Evolutionary conservation across 768 basidiomycete genomes (phyloP).

Genomic region (Suillus subluteus): DNA sequence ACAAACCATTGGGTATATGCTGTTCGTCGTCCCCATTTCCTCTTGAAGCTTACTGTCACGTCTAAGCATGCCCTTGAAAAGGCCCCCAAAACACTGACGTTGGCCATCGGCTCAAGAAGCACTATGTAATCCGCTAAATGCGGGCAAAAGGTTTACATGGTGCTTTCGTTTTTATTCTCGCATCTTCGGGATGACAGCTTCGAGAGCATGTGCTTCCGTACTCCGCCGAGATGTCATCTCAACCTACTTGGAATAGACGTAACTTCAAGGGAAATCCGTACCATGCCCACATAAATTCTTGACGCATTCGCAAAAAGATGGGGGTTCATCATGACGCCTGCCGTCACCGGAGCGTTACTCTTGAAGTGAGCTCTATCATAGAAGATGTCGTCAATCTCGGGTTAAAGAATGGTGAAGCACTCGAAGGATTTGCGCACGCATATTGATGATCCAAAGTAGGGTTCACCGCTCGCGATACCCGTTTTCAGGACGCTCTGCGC

Average conservation of each 20-base stretch:
- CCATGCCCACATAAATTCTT: conserved; percentile 67
- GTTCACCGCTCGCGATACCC: conserved; percentile 29
- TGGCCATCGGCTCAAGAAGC: conserved; percentile 71
- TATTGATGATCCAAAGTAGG: conserved; percentile 50
- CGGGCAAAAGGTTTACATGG: neutral
- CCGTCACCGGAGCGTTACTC: conserved; percentile 58
- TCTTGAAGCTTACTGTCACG: conserved; percentile 76
- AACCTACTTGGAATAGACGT: conserved; percentile 92
- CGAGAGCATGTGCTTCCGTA: conserved; percentile 93
- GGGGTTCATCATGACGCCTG: conserved; percentile 85
- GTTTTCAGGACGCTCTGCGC: conserved; percentile 76
- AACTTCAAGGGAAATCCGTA: conserved; percentile 66
- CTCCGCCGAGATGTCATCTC: conserved; percentile 79
- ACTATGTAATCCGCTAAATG: conserved; percentile 37
- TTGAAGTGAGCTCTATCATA: conserved; percentile 75
- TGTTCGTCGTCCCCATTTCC: conserved; percentile 88
- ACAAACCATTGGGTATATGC: conserved; percentile 95
- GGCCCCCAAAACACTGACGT: conserved; percentile 68
- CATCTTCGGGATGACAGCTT: conserved; percentile 96
- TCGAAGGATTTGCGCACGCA: conserved; percentile 92
- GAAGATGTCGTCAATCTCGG: conserved; percentile 65
- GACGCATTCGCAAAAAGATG: conserved; percentile 82
- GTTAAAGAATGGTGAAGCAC: conserved; percentile 78
- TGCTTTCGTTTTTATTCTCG: neutral
- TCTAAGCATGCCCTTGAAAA: conserved; percentile 87